phyloP scores from a whole-genome alignment of 805 yeast genomes.

The Ogataea polymorpha region DNA sequence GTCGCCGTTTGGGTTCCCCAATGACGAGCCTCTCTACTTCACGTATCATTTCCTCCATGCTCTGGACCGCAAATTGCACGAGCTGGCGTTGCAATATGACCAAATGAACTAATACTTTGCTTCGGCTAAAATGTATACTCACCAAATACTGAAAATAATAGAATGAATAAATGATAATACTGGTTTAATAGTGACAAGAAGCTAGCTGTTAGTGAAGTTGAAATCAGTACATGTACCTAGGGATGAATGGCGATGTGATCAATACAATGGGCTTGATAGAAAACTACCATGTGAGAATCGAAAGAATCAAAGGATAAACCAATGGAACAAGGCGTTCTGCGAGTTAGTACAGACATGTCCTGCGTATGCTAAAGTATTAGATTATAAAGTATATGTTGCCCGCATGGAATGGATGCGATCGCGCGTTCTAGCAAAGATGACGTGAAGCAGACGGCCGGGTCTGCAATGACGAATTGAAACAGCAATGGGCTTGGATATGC shows the following conservation, averaged over 20 bases:
- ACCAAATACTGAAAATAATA: neutral
- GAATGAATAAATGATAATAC: neutral
- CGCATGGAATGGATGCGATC: neutral
- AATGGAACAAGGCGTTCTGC: neutral
- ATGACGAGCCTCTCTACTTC: conserved; percentile 66
- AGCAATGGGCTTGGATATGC: conserved; percentile 1
- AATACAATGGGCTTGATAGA: too few relatives aligned
- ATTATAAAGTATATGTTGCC: neutral
- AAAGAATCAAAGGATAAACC: neutral
- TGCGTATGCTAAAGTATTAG: neutral
- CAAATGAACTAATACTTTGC: conserved; percentile 4
- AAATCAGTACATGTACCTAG: neutral
- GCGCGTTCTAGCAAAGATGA: conserved; percentile 3
- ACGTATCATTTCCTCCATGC: conserved; percentile 26
- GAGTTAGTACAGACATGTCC: neutral
- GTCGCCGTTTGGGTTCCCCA: conserved; percentile 69
- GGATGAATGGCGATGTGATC: too few relatives aligned
- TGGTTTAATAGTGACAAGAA: neutral
- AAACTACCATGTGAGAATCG: too few relatives aligned
- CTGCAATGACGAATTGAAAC: neutral
- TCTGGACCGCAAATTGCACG: conserved; percentile 25
- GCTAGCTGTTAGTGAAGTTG: neutral
- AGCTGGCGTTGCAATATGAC: conserved; percentile 26
- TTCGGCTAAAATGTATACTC: neutral
- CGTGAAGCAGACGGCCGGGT: neutral